These are phyloP conservation scores for Spathaspora sp. DNA, from an alignment of 1,139 yeast genomes.

Conservation along the genomic window DNA sequence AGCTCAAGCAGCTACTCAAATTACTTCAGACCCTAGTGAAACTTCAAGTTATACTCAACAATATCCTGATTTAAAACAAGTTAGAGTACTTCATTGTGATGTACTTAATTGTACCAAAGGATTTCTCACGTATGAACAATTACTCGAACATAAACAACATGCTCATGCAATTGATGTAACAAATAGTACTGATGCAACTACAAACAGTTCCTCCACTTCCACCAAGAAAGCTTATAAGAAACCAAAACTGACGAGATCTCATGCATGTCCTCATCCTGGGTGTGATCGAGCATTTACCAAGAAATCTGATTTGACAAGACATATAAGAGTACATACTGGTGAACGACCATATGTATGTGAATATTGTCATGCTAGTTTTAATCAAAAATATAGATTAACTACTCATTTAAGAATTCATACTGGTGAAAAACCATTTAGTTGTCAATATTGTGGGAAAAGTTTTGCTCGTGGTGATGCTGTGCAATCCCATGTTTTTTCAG, in stretches of 20 bases:
- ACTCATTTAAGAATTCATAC: conserved; percentile 27
- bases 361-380: conserved; percentile 22
- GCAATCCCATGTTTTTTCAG: conserved; percentile 23
- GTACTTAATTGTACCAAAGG: conserved; percentile 16
- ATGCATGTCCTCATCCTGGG: conserved; percentile 17
- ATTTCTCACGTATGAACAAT: conserved; percentile 14
- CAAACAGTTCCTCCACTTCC: not conserved
- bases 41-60: conserved; percentile 8
- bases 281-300: conserved; percentile 23
- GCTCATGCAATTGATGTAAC: conserved; percentile 8
- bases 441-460: conserved; percentile 23
- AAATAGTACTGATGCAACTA: not conserved
- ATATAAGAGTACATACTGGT: conserved; percentile 26
- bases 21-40: not conserved
- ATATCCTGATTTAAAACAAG: conserved; percentile 6
- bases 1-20: not conserved
- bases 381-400: conserved; percentile 26
- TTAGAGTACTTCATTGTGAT: conserved; percentile 17
- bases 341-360: conserved; percentile 26
- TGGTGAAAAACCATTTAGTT: conserved; percentile 28
- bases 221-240: conserved; percentile 11
- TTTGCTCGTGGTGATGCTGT: conserved; percentile 32
- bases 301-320: conserved; percentile 24
- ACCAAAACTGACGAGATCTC: conserved; percentile 16
- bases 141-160: conserved; percentile 12